phyloP scores from a whole-genome alignment of 805 yeast genomes.

The Wickerhamiella dianesei region DNA sequence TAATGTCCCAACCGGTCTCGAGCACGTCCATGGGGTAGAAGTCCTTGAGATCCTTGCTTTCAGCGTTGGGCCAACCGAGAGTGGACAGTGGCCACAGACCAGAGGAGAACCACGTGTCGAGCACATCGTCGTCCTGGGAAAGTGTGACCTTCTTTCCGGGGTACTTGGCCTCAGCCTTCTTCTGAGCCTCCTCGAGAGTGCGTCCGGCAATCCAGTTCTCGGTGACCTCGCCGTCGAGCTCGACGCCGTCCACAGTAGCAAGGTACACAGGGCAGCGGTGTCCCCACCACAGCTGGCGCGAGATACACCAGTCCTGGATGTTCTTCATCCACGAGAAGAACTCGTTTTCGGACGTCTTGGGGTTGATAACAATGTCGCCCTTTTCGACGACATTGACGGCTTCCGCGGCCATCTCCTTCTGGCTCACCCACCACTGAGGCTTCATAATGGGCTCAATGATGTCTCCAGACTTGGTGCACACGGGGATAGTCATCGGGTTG shows the following conservation, averaged over 20 bases:
- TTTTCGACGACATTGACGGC: constrained; percentile 75
- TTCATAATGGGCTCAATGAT: constrained; percentile 90
- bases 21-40: constrained; percentile 88
- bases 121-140: constrained; percentile 94
- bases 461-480: constrained; percentile 94
- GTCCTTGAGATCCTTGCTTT: constrained; percentile 55
- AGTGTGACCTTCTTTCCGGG: constrained; percentile 56
- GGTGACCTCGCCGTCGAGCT: constrained; percentile 49
- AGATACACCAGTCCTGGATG: constrained; percentile 98
- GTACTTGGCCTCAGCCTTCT: constrained; percentile 63
- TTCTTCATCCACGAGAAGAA: constrained; percentile 91
- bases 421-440: constrained; percentile 99
- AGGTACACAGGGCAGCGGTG: constrained; percentile 96
- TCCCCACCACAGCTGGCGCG: constrained; percentile 93
- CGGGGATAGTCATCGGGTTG: constrained; percentile 91
- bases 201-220: constrained; percentile 88
- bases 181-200: constrained; percentile 65
- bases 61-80: constrained; percentile 78
- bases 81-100: constrained; percentile 98
- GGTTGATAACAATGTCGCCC: constrained; percentile 70
- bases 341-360: constrained; percentile 83
- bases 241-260: constrained; percentile 48
- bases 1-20: constrained; percentile 98
- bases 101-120: constrained; percentile 97
- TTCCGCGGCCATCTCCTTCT: constrained; percentile 72